These are phyloP conservation scores for Trametes pubescens DNA, from an alignment of 1,284 basidiomycete species.

Conservation along the genomic window DNA sequence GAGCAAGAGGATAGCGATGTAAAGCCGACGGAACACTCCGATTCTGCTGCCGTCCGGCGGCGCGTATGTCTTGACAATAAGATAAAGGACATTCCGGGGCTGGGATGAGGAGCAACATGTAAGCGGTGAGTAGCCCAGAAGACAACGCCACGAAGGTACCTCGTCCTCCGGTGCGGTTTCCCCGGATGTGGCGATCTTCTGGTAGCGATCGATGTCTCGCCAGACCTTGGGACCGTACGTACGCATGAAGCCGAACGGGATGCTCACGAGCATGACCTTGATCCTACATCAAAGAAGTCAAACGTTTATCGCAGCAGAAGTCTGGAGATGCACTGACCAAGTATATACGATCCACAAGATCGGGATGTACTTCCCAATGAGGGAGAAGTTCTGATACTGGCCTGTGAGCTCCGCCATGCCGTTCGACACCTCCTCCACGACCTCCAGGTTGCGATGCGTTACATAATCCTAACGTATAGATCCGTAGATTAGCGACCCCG, in stretches of 20 bases:
- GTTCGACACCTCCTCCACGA: constrained; percentile 43
- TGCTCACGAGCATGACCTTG: constrained; percentile 36
- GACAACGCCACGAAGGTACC: constrained; percentile 22
- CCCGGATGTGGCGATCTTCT: constrained; percentile 27
- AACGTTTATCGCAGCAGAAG: constrained; percentile 16
- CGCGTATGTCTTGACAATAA: constrained; percentile 37
- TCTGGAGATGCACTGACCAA: constrained; percentile 34
- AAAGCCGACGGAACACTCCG: constrained; percentile 30
- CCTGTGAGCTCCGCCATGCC: constrained; percentile 47
- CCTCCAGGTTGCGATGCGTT: constrained; percentile 37
- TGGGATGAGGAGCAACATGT: constrained; percentile 8
- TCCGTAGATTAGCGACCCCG: neutral
- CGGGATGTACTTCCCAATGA: constrained; percentile 38
- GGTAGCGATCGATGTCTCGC: constrained; percentile 34
- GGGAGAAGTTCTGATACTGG: constrained; percentile 41
- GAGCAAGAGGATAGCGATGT: constrained; percentile 33
- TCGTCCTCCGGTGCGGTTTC: constrained; percentile 28
- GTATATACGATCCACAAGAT: constrained; percentile 41
- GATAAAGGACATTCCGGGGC: constrained; percentile 35
- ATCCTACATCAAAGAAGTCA: constrained; percentile 29
- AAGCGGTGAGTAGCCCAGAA: constrained; percentile 4
- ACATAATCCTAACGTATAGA: constrained; percentile 36
- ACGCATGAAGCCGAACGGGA: constrained; percentile 36
- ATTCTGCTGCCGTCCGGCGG: constrained; percentile 27
- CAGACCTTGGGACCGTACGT: constrained; percentile 34